Evolutionary conservation across 2,329 filamentous ascomycete genomes (phyloP).

Genomic region (Aureobasidium leucospermi): DNA sequence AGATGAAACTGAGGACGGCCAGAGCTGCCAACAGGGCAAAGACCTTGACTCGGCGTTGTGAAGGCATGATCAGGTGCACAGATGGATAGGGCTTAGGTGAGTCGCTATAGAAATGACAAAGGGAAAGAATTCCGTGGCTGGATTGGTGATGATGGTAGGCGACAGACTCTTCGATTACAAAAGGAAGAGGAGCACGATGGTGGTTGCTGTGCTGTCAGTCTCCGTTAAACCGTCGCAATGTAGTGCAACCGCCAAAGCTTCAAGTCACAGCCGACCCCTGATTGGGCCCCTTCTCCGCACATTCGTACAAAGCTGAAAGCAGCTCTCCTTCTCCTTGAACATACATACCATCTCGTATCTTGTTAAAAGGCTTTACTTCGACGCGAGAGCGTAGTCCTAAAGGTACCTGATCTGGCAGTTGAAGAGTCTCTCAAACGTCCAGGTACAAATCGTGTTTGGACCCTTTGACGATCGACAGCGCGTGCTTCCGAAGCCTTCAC

Average conservation of each 20-base stretch:
- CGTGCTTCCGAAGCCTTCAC: neutral
- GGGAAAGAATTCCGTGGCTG: neutral
- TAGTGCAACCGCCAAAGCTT: neutral
- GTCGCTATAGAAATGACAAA: neutral
- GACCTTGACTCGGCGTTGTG: constrained; percentile 14
- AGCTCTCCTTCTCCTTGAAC: neutral
- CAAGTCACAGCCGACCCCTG: neutral
- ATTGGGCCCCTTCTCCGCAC: neutral
- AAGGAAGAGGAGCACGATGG: neutral
- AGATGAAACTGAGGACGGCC: constrained; percentile 60
- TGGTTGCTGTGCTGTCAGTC: neutral
- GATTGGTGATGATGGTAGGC: neutral
- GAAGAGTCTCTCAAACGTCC: no score
- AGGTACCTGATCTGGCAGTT: neutral
- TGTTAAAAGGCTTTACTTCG: neutral
- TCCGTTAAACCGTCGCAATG: neutral
- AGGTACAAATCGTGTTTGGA: neutral
- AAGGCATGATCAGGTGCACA: constrained; percentile 7
- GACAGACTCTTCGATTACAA: neutral
- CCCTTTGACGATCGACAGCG: neutral
- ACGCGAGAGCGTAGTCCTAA: neutral
- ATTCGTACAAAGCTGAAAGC: neutral
- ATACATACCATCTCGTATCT: neutral
- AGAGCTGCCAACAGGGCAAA: constrained; percentile 51
- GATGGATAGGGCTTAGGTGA: neutral